Evolutionary conservation across 345 rosid species (phyloP), one percentile per base, ranked within the genome.

Genomic region (Arabis hirsuta): DNA sequence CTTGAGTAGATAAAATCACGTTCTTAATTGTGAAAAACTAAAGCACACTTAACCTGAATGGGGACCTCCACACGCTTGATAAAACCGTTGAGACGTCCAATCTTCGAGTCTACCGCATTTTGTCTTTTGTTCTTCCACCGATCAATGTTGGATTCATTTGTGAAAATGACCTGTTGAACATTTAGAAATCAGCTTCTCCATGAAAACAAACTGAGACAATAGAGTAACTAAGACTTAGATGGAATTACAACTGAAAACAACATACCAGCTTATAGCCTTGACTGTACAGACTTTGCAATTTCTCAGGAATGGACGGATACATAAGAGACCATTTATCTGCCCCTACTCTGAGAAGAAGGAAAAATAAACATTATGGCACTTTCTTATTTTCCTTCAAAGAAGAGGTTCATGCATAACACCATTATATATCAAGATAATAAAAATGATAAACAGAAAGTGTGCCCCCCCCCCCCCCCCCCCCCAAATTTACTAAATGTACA

Each of bases 41-140:
- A 48, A 43, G 29, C 13, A 29, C 73, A 61, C 34, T 54, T 76
- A 14, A 95, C 99, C 99, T 95, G 99, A 43, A 95, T 80, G 20
- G 99, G 97, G 73, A 91, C 89, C 81, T 84, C 83, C 74, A 87
- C 93, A 44, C 50, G 62, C 58, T 88, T 74, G 72, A 90, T 86
- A 77, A 95, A 95, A 79, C 84, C 75, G 79, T 82, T 80, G 62
- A 94, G 91, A 47, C 99, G 90, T 69, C 99, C 97, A 34, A 88
- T 31, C 79, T 94, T 94, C 38, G 97, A 94, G 78, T 94, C 90
- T 41, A 94, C 89, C 24, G 99, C 99, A 60, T 74, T 84, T 76
- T 94, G 97, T 68, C 99, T 87, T 80, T 89, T 91, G 45, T 94
- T 91, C 78, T 88, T 91, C 99, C 99, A 89, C 73, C 97, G 93